Conservation (phyloP, 2,329 filamentous ascomycete genomes). For the Zymoseptoria pseudotritici region DNA sequence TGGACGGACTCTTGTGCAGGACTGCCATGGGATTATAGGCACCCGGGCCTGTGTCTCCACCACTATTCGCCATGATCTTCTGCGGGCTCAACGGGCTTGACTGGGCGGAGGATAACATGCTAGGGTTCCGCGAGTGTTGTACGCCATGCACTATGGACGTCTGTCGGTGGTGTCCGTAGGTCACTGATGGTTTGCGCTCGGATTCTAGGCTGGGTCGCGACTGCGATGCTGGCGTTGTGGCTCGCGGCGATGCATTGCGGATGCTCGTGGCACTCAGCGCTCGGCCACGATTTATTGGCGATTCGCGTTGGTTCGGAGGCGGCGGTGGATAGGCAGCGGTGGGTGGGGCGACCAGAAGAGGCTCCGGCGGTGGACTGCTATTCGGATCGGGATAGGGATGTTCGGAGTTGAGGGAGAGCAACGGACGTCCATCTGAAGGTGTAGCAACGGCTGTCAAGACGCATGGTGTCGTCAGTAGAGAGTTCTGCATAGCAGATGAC, state of each 20-base stretch:
- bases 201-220: constrained; percentile 30
- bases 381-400: constrained; percentile 16
- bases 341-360: constrained; percentile 25
- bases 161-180: constrained; percentile 86
- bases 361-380: constrained; percentile 27
- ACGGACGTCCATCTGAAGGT: constrained; percentile 21
- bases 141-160: constrained; percentile 96
- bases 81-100: constrained; percentile 81
- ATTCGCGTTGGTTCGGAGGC: constrained; percentile 31
- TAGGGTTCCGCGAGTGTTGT: constrained; percentile 85
- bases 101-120: constrained; percentile 64
- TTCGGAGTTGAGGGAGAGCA: constrained; percentile 6
- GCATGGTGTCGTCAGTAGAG: constrained; percentile 20
- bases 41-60: constrained; percentile 7
- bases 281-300: constrained; percentile 39
- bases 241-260: constrained; percentile 38
- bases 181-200: constrained; percentile 46
- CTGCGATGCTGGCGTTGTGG: constrained; percentile 35
- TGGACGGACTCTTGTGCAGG: constrained; percentile 29
- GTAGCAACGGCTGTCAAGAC: constrained; percentile 22
- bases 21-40: constrained; percentile 7
- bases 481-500: constrained; percentile 6
- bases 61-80: constrained; percentile 55
- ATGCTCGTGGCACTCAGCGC: constrained; percentile 37
- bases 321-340: constrained; percentile 17